These are phyloP conservation scores for Auriscalpium orientale DNA, from an alignment of 768 basidiomycete species.

Conservation along the genomic window DNA sequence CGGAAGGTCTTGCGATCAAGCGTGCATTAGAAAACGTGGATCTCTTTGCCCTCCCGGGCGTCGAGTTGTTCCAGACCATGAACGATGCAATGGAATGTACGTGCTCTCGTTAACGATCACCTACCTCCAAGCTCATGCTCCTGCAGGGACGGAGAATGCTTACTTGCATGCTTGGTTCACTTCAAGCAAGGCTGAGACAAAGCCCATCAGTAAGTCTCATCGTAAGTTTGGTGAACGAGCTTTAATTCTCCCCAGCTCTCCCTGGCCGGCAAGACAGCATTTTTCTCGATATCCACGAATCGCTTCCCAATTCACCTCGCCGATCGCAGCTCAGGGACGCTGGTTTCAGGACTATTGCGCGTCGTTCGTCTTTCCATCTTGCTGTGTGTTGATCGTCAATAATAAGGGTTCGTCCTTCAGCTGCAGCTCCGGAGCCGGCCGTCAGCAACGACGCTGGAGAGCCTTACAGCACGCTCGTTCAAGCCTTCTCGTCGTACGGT, in stretches of 20 bases:
- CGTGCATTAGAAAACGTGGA: constrained; percentile 73
- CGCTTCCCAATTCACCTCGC: constrained; percentile 9
- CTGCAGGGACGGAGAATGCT: constrained; percentile 87
- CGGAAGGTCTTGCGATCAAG: constrained; percentile 51
- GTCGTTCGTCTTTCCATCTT: constrained; percentile 1
- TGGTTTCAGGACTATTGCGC: constrained; percentile 10
- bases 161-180: constrained; percentile 79
- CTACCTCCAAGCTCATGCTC: not conserved
- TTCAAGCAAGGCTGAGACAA: constrained; percentile 50
- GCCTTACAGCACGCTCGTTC: constrained; percentile 67
- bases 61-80: constrained; percentile 75
- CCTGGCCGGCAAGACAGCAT: constrained; percentile 9
- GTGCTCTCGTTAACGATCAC: constrained; percentile 21
- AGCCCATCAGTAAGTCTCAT: constrained; percentile 34
- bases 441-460: constrained; percentile 10
- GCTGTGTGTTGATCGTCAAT: not conserved
- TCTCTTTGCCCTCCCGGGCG: constrained; percentile 66
- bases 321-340: constrained; percentile 14
- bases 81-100: constrained; percentile 91
- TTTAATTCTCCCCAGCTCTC: constrained; percentile 3
- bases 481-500: constrained; percentile 73
- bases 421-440: not conserved
- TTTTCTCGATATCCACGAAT: constrained; percentile 6
- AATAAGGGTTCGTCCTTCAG: not conserved
- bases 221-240: not conserved